These are phyloP conservation scores for Guillardia theta DNA, from an alignment of 78 protist species.

Conservation along the genomic window DNA sequence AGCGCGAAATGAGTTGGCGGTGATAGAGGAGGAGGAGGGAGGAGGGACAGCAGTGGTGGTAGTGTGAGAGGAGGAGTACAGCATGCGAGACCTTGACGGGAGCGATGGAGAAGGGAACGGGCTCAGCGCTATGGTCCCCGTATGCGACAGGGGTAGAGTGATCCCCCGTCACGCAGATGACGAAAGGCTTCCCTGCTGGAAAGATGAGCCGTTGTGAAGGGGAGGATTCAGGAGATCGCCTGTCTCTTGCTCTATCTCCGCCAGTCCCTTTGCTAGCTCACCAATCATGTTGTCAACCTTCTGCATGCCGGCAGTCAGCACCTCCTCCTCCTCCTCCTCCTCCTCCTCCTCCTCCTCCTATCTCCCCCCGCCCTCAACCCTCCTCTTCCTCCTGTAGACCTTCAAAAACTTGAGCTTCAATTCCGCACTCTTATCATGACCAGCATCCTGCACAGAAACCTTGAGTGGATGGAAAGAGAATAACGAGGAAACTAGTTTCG, in stretches of 20 bases:
- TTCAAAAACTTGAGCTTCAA: constrained; percentile 47
- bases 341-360: no score
- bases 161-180: constrained; percentile 78
- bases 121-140: constrained; percentile 68
- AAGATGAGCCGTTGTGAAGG: not conserved
- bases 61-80: not conserved
- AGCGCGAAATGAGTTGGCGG: not conserved
- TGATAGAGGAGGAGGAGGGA: not conserved
- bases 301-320: no score
- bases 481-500: not conserved
- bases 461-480: not conserved
- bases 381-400: no score
- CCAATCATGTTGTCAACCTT: constrained; percentile 55
- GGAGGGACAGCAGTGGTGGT: not conserved
- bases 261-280: not conserved
- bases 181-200: not conserved
- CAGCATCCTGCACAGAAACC: not conserved
- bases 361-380: no score
- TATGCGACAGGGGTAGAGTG: constrained; percentile 78
- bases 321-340: no score
- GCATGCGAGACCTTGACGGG: not conserved
- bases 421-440: not conserved
- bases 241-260: not conserved
- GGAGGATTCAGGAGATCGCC: not conserved
- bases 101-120: not conserved